Evolutionary conservation across 495 filamentous ascomycete genomes (phyloP).

Genomic region (Podospora sp.): DNA sequence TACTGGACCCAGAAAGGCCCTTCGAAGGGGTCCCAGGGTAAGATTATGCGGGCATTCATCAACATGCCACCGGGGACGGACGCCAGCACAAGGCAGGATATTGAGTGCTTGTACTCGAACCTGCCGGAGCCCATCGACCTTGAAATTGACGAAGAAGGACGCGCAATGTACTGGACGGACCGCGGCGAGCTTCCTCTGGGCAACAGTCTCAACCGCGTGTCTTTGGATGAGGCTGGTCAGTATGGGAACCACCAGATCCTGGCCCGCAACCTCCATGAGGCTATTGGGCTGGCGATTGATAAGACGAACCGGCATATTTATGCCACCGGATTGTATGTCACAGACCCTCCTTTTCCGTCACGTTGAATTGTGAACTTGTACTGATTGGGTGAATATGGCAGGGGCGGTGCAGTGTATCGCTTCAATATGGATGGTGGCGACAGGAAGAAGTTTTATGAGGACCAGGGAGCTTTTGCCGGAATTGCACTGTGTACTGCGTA

Average conservation of each 20-base stretch:
- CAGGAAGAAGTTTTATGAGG: constrained; percentile 38
- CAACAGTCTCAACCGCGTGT: constrained; percentile 47
- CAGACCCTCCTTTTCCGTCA: background rate
- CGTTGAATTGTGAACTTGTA: background rate
- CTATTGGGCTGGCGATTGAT: constrained; percentile 52
- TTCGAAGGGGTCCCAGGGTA: constrained; percentile 48
- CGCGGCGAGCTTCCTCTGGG: constrained; percentile 55
- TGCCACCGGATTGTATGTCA: constrained; percentile 44
- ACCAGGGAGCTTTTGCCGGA: constrained; percentile 32
- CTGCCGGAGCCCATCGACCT: constrained; percentile 61
- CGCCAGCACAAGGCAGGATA: constrained; percentile 37
- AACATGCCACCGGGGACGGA: constrained; percentile 34
- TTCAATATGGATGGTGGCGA: constrained; percentile 47
- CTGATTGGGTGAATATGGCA: background rate
- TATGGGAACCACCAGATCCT: constrained; percentile 23
- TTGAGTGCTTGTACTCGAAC: constrained; percentile 44
- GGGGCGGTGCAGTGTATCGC: constrained; percentile 48
- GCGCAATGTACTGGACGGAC: constrained; percentile 58
- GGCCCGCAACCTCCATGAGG: constrained; percentile 50
- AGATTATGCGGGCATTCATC: constrained; percentile 49
- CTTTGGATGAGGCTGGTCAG: constrained; percentile 23
- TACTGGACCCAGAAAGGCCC: constrained; percentile 63
- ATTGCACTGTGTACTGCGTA: constrained; percentile 28
- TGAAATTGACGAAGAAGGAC: constrained; percentile 44
- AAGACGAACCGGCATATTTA: constrained; percentile 43